phyloP scores from a whole-genome alignment of 192 early-diverging fungal genomes.

The Coemansia sp. region DNA sequence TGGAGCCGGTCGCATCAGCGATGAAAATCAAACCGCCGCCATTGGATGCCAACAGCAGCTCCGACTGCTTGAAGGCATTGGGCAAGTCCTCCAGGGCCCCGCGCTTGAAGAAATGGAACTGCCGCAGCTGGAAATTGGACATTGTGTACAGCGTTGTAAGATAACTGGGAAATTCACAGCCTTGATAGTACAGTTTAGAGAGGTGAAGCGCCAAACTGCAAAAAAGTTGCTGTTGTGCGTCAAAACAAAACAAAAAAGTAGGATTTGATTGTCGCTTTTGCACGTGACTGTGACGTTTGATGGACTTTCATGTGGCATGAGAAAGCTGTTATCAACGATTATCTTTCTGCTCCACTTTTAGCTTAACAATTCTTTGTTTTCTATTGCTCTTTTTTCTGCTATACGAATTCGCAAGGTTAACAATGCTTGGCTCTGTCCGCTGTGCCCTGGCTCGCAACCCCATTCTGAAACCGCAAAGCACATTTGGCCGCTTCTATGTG shows the following conservation, averaged over 20 bases:
- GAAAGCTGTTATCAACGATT: too few species aligned
- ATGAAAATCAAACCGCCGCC: constrained; percentile 52
- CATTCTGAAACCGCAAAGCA: constrained; percentile 7
- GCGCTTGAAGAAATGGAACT: constrained; percentile 59
- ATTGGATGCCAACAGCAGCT: constrained; percentile 49
- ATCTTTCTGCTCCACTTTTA: too few species aligned
- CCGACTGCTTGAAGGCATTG: constrained; percentile 39
- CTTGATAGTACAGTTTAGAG: background rate
- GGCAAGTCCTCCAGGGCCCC: constrained; percentile 46
- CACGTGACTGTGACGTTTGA: too few species aligned
- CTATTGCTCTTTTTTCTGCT: background rate
- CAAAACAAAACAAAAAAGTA: too few species aligned
- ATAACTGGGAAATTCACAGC: background rate
- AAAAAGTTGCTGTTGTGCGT: too few species aligned
- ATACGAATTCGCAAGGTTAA: background rate
- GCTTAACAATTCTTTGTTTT: too few species aligned
- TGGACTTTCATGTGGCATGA: too few species aligned
- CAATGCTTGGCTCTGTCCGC: constrained; percentile 33
- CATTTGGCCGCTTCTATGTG: constrained; percentile 25
- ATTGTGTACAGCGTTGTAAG: constrained; percentile 19
- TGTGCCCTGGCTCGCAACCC: constrained; percentile 13
- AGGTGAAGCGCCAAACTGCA: background rate
- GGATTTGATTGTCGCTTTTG: too few species aligned
- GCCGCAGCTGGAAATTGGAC: constrained; percentile 53
- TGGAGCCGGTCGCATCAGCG: constrained; percentile 42